phyloP scores from a whole-genome alignment of 2,329 filamentous ascomycete genomes.

The Chrysosphaeria jannelii region DNA sequence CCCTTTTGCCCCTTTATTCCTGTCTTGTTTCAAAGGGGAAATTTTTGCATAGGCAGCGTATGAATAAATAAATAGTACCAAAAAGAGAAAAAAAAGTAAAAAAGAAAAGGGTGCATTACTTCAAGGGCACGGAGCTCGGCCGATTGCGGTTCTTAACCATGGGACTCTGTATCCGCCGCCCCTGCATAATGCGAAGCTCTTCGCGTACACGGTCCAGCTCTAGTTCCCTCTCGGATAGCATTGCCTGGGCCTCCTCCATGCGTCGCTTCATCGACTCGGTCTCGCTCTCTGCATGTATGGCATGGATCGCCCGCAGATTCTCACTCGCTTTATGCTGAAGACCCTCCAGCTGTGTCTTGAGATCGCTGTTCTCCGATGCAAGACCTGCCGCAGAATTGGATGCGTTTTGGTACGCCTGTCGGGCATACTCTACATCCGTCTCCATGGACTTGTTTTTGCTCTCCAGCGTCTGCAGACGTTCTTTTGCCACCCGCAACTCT shows the following conservation, averaged over 20 bases:
- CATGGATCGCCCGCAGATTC: constrained; percentile 17
- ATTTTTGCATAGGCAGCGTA: too few relatives aligned
- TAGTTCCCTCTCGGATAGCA: constrained; percentile 18
- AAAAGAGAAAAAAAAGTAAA: neutral
- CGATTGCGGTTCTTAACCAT: too few relatives aligned
- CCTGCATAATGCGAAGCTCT: constrained; percentile 16
- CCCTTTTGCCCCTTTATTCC: too few relatives aligned
- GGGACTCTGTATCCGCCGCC: too few relatives aligned
- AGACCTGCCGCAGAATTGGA: constrained; percentile 17
- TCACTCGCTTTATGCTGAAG: constrained; percentile 13
- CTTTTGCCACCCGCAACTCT: constrained; percentile 11
- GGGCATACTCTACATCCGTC: constrained; percentile 23
- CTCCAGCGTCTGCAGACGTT: constrained; percentile 11
- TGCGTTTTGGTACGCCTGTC: constrained; percentile 26
- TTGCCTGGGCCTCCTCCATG: constrained; percentile 12
- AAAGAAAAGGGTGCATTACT: neutral
- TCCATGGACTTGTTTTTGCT: constrained; percentile 10
- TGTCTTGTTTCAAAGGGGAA: too few relatives aligned
- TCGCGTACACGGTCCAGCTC: constrained; percentile 18
- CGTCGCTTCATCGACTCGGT: constrained; percentile 10
- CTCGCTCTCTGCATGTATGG: constrained; percentile 13
- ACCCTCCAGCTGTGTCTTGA: constrained; percentile 13
- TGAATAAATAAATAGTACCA: too few relatives aligned
- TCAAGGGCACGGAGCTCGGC: too few relatives aligned
- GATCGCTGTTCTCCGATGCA: constrained; percentile 14